phyloP scores from a whole-genome alignment of 345 rosid genomes.

The Euphorbia lathyris region DNA sequence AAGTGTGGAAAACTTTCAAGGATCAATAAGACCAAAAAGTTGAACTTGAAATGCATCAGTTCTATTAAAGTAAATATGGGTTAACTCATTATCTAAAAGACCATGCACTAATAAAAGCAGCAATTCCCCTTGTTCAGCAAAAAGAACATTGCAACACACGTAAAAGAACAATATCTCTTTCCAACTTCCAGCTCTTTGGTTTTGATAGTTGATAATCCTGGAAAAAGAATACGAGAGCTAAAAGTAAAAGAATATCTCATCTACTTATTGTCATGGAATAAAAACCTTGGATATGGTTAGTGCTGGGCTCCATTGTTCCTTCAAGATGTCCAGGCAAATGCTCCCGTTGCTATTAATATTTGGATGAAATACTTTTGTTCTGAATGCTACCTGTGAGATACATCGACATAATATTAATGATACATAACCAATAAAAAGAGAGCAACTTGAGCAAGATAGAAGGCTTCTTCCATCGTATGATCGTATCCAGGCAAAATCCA shows the following conservation, averaged over 20 bases:
- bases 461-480: too few relatives aligned
- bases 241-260: not conserved
- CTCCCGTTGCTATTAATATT: conserved; percentile 95
- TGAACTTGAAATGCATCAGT: not conserved
- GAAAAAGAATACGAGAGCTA: not conserved
- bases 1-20: not conserved
- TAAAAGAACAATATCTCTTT: not conserved
- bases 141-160: not conserved
- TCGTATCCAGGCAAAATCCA: not conserved
- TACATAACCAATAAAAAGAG: not conserved
- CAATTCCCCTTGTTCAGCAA: not conserved
- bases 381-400: conserved; percentile 69
- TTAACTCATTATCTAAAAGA: too few relatives aligned
- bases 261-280: conserved; percentile 4
- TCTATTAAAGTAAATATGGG: not conserved
- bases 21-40: not conserved
- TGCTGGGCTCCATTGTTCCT: conserved; percentile 99
- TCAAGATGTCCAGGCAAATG: conserved; percentile 95
- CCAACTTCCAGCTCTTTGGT: not conserved
- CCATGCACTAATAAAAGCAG: too few relatives aligned
- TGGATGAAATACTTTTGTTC: conserved; percentile 93
- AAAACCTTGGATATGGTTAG: conserved; percentile 87
- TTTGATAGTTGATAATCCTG: not conserved
- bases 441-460: not conserved
- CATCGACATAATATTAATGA: not conserved